Evolutionary conservation across 225 moss, liverwort and hornwort genomes (phyloP), one percentile per base, ranked within the genome.

Genomic region (Anthoceros angustus): DNA sequence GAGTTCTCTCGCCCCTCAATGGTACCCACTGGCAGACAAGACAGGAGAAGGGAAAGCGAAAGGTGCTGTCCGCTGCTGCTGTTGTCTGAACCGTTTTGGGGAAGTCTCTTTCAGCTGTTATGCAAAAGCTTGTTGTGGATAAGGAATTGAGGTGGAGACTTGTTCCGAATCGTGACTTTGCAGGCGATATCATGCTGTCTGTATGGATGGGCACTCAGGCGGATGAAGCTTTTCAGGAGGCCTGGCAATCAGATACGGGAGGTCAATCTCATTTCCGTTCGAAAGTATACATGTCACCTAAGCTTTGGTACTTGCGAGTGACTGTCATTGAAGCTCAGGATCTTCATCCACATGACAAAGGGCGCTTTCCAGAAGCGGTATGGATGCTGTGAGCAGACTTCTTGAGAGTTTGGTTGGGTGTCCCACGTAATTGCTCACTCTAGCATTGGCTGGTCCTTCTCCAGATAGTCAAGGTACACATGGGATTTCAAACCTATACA

Each of bases 161-260:
- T 7, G 16, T 16, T 66, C 12, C 0, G 1, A 18, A 16, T 9
- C 0, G 41, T 69, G 38, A 42, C 61, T 32, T 24, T 42, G 24
- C 78, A 94, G 93, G 93, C 25, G 93, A 94, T 0, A 72, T 90
- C 8, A 84, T 84, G 98, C 73, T 98, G 32, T 78, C 98, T 24
- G 80, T 98, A 7, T 98, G 98, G 98, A 83, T 92, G 92, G 98
- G 92, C 41, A 84, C 87, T 39, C 98, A 98, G 71, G 98, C 98
- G 8, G 98, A 98, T 39, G 98, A 98, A 74, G 92, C 89, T 6
- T 98, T 98, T 68, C 86, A 92, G 68, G 92, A 92, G 70, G 86
- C 98, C 20, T 98, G 92, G 98, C 98, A 98, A 61, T 98, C 98
- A 15, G 98, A 98, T 63, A 74, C 87, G 2, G 92, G 98, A 62